Base-by-base conservation (phyloP, 306 rosid genomes). In the Echinosophora koreensis region DNA sequence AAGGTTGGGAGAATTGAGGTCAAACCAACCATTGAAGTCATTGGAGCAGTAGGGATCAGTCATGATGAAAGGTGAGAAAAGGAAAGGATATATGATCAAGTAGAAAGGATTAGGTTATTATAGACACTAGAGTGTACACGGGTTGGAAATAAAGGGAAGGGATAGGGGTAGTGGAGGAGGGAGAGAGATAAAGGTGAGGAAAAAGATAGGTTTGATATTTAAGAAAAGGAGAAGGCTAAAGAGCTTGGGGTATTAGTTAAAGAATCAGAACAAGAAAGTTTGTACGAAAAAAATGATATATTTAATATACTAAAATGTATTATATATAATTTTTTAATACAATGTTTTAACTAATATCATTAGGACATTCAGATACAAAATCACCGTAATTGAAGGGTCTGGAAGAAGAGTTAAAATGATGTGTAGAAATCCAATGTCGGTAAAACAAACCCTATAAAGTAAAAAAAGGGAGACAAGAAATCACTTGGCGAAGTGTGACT, bases 401-500 rank as follows among this genome's bases (percentile, higher is more conserved):
- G 73, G 78, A 10, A 30, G 61, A 67, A 47, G 74, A 32, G 71
- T 27, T 57, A 46, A 77, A 69, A 44, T 57, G 77, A 78, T 16
- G 59, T 30, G 83, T 71, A 67, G 84, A 87, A 84, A 87, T 86
- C 83, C 89, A 79, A 86, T 87, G 87, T 77, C 44, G 89, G 79
- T 82, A 80, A 78, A 84, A 83, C 78, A 57, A 80, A 84, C 78
- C 73, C 71, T 73, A 79, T 77, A 77, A 84, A 82, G 91, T 80
- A 46, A 81, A 76, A 59, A 59, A 81, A 47, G 81, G 71, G 84
- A 52, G 91, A 89, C 88, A 86, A 84, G 88, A 89, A 83, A 86
- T 89, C 91, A 89, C 92, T 89, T 89, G 88, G 88, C 54, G 73
- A 77, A 74, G 59, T 84, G 87, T 86, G 90, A 85, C 90, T 83